Evolutionary conservation across 2,329 filamentous ascomycete species (phyloP), one percentile per base, ranked within the genome.

Genomic region (Apiospora rasikravindrae): DNA sequence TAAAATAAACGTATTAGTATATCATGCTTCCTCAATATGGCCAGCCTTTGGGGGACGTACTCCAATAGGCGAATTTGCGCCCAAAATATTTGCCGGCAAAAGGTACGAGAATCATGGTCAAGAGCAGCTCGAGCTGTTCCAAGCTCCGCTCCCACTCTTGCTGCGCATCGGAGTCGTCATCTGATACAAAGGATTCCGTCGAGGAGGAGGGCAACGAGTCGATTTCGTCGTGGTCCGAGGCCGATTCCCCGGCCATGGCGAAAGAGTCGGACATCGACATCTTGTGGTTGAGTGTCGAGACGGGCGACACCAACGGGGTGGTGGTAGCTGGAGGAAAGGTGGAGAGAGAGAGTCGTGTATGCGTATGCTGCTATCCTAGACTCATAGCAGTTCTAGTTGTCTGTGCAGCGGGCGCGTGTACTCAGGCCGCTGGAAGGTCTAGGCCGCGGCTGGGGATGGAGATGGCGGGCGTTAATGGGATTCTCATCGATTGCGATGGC

Each of bases 11-110:
- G 22, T 47, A 1, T 53, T 40, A 53, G 68, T 24, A 57, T 40
- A 14, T n/a, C 3, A n/a, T 64, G 22, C 8, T n/a, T 64, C 33
- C 11, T 40, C 33, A 33, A 70, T 13, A 2, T 10, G 26, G 13
- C 66, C 16, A 61, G 42, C 4, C 69, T n/a, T n/a, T 26, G 64
- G 51, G 8, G 24, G 33, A 87, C 92, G 81, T 88, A 98, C 96
- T 94, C 94, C 95, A 98, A 81, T 97, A 98, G 73, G 96, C 96
- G 85, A 95, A 97, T 83, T 94, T 97, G 81, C 96, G 89, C 66
- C 96, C 96, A 82, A 98, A 90, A 84, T 95, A 98, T 84, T 98
- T 99, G 73, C 96, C 96, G 77, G 94, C 86, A 82, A 97, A 98
- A 2, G 96, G 96, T 69, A 99, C 92, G 77, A 98, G 83, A 68